A percentile compares a stretch with the other conserved stretches of the same genome.
Conservation (phyloP, 768 basidiomycete species). For the Gautieria morchelliformis region DNA sequence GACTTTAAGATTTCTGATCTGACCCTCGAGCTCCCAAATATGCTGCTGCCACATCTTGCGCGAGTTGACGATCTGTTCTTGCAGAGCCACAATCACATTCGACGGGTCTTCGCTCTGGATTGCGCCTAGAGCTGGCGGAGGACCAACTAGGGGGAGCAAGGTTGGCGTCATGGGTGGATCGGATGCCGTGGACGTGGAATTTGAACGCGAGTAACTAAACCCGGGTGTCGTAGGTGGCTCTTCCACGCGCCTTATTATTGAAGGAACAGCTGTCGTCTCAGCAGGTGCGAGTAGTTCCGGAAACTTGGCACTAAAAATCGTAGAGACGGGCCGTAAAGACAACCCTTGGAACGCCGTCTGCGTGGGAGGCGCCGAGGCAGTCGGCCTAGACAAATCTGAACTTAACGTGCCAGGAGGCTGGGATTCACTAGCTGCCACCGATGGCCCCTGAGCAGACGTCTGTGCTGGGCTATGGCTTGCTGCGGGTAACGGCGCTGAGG, state of each 20-base stretch:
- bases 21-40: conserved; percentile 66
- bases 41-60: conserved; percentile 63
- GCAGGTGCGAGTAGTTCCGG: conserved; percentile 26
- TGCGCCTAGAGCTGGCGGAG: conserved; percentile 3
- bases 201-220: conserved; percentile 10
- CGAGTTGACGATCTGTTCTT: conserved; percentile 48
- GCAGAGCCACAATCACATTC: conserved; percentile 40
- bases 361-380: conserved; percentile 59
- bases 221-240: conserved; percentile 36
- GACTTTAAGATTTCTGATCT: conserved; percentile 59
- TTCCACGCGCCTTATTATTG: conserved; percentile 14
- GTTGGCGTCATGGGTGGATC: conserved; percentile 9
- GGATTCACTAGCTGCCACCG: background rate
- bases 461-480: background rate
- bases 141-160: background rate
- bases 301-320: conserved; percentile 65
- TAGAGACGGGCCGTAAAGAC: conserved; percentile 66
- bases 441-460: background rate
- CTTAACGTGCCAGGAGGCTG: background rate
- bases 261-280: too few relatives aligned
- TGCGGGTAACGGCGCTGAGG: background rate
- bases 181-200: conserved; percentile 5
- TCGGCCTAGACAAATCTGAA: conserved; percentile 11
- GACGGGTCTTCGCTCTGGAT: conserved; percentile 32
- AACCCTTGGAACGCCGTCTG: conserved; percentile 55